phyloP scores from a whole-genome alignment of 352 stramenopile genomes.

The Phytophthora nicotianae region DNA sequence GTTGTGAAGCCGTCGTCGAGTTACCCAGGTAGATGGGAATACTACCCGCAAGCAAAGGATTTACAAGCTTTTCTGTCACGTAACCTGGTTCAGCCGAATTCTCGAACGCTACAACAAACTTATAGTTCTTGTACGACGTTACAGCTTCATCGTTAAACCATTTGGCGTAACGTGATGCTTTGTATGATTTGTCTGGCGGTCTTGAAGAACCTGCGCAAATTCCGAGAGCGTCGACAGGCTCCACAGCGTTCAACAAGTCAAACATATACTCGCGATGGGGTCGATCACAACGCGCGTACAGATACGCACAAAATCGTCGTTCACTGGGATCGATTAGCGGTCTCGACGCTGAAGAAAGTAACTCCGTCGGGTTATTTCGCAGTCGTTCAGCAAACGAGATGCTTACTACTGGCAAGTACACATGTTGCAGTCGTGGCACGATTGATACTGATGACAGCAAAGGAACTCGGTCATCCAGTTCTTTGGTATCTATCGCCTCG shows the following conservation, averaged over 20 bases:
- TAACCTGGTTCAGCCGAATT: slow-evolving; percentile 50
- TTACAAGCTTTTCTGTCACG: slow-evolving; percentile 70
- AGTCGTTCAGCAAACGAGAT: slow-evolving; percentile 47
- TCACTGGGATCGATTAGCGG: not conserved
- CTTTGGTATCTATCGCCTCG: slow-evolving; percentile 26
- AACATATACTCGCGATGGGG: slow-evolving; percentile 54
- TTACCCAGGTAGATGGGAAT: slow-evolving; percentile 67
- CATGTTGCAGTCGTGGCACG: slow-evolving; percentile 13
- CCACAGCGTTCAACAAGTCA: slow-evolving; percentile 43
- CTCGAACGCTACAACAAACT: slow-evolving; percentile 70
- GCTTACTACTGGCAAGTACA: slow-evolving; percentile 40
- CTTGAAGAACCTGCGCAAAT: slow-evolving; percentile 35
- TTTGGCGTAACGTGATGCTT: slow-evolving; percentile 8
- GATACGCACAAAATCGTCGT: slow-evolving; percentile 51
- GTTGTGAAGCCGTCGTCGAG: slow-evolving; percentile 29
- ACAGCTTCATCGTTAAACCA: slow-evolving; percentile 53
- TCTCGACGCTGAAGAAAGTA: slow-evolving; percentile 24
- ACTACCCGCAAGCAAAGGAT: slow-evolving; percentile 57
- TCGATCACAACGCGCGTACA: slow-evolving; percentile 55
- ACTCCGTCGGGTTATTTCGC: slow-evolving; percentile 25
- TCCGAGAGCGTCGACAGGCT: slow-evolving; percentile 54
- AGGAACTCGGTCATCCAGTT: slow-evolving; percentile 33
- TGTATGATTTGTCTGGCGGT: slow-evolving; percentile 8
- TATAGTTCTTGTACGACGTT: slow-evolving; percentile 25
- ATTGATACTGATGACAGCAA: slow-evolving; percentile 36